Evolutionary conservation across 495 filamentous ascomycete species (phyloP), one percentile per base, ranked within the genome.

Genomic region (Lophiotrema nucula): DNA sequence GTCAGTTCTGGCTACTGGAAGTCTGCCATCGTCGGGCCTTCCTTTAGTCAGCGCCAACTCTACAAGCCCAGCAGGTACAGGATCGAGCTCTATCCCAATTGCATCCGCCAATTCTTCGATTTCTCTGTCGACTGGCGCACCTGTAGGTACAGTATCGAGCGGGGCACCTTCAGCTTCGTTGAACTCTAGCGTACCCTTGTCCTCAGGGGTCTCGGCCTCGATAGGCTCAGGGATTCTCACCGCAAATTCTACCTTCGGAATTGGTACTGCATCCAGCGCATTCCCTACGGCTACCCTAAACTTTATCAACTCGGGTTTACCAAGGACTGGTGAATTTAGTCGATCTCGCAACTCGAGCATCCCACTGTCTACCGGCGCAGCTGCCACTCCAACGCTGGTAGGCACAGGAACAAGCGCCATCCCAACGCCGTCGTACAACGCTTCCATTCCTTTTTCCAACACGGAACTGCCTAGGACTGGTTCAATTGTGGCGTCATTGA

Each of bases 271-370:
- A 35, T 43, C 35, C 15, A 56, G 53, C 27, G 15, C 46, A 2
- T 25, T 61, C 16, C 54, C 45, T 16, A 43, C 35, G 43, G 11
- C 25, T 10, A 49, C 54, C 15, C 19, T 19, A 26, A 58, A 50
- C 46, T 35, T n/a, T n/a, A n/a, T n/a, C n/a, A n/a, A n/a, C n/a
- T n/a, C n/a, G n/a, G n/a, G n/a, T n/a, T n/a, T n/a, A n/a, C n/a
- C n/a, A n/a, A n/a, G n/a, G n/a, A n/a, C n/a, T n/a, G n/a, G n/a
- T n/a, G n/a, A n/a, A n/a, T n/a, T n/a, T n/a, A n/a, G n/a, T n/a
- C n/a, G n/a, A n/a, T n/a, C n/a, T n/a, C n/a, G n/a, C n/a, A n/a
- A n/a, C n/a, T 23, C 46, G 12, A 49, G 27, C 11, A 8, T 27
- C 46, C 27, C 46, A 35, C 18, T 28, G 8, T 23, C 46, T n/a